Evolutionary conservation across 179 eudicot species (phyloP).

Genomic region (Silene vulgaris): DNA sequence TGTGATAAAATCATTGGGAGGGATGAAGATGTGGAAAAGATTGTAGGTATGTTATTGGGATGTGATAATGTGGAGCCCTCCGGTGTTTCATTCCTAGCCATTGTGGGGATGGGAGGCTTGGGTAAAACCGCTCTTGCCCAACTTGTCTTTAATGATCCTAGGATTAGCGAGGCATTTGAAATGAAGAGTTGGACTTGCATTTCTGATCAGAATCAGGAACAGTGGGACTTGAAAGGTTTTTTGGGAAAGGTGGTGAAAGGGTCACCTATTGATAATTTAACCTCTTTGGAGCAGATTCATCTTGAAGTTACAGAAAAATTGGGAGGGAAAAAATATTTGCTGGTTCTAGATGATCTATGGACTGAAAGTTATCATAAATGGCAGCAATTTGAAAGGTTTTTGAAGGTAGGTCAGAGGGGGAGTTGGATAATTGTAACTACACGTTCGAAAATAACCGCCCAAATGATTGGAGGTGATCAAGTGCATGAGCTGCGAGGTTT

Average conservation of each 20-base stretch:
- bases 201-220: slow-evolving; percentile 11
- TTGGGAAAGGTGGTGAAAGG: neutral
- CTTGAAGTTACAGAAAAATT: slow-evolving; percentile 4
- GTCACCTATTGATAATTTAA: neutral
- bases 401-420: slow-evolving; percentile 22
- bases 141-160: neutral
- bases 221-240: neutral
- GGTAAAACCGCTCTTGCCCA: slow-evolving; percentile 36
- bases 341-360: slow-evolving; percentile 38
- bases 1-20: slow-evolving; percentile 8
- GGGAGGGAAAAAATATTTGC: slow-evolving; percentile 22
- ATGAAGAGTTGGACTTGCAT: slow-evolving; percentile 29
- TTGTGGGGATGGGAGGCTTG: slow-evolving; percentile 31
- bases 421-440: slow-evolving; percentile 32
- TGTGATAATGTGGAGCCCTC: neutral
- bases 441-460: slow-evolving; percentile 9
- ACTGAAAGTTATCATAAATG: slow-evolving; percentile 21
- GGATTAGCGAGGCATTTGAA: neutral
- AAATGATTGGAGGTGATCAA: neutral
- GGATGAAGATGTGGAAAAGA: slow-evolving; percentile 23
- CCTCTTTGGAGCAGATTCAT: neutral
- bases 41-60: slow-evolving; percentile 4
- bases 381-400: slow-evolving; percentile 17
- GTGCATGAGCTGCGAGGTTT: slow-evolving; percentile 19
- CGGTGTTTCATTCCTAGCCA: slow-evolving; percentile 9